A percentile compares a stretch with the other conserved stretches of the same genome.
Conservation (phyloP, 768 basidiomycete genomes). For the Wakefieldia striispora region DNA sequence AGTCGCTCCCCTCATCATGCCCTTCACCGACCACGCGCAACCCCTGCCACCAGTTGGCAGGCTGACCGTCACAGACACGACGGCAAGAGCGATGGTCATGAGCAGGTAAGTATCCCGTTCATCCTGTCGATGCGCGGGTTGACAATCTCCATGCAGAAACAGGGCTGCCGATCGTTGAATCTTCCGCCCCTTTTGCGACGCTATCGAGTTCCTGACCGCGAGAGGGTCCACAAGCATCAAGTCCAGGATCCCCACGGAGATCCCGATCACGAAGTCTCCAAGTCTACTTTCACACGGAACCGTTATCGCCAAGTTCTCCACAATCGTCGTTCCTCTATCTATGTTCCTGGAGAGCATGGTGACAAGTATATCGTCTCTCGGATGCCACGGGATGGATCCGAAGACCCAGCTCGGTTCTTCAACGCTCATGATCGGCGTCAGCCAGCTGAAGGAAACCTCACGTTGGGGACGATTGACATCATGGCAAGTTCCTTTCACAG, state of each 20-base stretch:
- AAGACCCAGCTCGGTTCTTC: background rate
- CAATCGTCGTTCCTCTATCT: conserved; percentile 21
- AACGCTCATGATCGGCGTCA: conserved; percentile 8
- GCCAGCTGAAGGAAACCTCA: conserved; percentile 19
- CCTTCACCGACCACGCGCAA: background rate
- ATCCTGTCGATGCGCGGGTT: background rate
- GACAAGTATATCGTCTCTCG: conserved; percentile 27
- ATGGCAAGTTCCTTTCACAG: conserved; percentile 36
- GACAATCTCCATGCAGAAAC: background rate
- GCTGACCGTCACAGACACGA: background rate
- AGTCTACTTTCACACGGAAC: conserved; percentile 20
- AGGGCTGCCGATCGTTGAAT: background rate
- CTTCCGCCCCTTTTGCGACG: conserved; percentile 20
- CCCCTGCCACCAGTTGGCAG: background rate
- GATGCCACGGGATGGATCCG: background rate
- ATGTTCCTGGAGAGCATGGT: conserved; percentile 26
- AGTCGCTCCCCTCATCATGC: conserved; percentile 10
- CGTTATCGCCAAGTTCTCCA: conserved; percentile 13
- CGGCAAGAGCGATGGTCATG: background rate
- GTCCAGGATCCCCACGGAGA: background rate
- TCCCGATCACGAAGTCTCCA: conserved; percentile 7
- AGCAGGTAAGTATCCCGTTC: conserved; percentile 3
- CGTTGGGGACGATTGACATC: conserved; percentile 47
- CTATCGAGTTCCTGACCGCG: background rate
- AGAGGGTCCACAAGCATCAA: background rate